phyloP scores from a whole-genome alignment of 257 asterid species.

The Echites panduratus region DNA sequence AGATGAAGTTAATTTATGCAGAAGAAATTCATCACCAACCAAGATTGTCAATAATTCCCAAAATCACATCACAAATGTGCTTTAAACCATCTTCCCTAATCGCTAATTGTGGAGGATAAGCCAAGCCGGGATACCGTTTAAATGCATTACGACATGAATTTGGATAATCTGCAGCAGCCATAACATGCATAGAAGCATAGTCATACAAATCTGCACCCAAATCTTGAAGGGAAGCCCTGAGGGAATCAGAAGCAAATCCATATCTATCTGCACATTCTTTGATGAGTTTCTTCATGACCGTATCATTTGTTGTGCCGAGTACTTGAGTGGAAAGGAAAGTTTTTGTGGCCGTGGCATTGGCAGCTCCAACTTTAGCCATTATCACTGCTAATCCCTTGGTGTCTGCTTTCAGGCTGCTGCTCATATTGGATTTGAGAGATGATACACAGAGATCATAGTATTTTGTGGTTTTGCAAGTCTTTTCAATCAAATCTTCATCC shows the following conservation, averaged over 20 bases:
- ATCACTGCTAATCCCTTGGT: constrained; percentile 60
- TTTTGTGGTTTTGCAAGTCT: constrained; percentile 63
- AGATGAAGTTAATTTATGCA: neutral
- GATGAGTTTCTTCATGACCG: constrained; percentile 37
- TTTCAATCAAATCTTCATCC: constrained; percentile 43
- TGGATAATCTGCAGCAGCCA: constrained; percentile 90
- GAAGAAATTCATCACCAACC: constrained; percentile 14
- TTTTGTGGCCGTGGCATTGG: constrained; percentile 67
- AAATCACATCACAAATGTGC: constrained; percentile 66
- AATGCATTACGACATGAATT: constrained; percentile 56
- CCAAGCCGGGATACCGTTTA: constrained; percentile 35
- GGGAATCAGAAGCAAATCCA: constrained; percentile 53
- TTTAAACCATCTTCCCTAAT: constrained; percentile 57
- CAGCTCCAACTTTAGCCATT: constrained; percentile 44
- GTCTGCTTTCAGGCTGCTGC: constrained; percentile 52
- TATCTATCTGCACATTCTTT: constrained; percentile 68
- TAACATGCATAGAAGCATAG: constrained; percentile 76
- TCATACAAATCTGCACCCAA: constrained; percentile 54
- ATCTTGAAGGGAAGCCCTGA: constrained; percentile 46
- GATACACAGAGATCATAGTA: constrained; percentile 72
- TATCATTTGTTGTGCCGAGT: constrained; percentile 23
- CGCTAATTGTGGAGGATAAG: constrained; percentile 58
- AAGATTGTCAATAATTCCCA: constrained; percentile 65
- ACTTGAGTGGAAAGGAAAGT: constrained; percentile 45
- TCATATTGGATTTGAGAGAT: constrained; percentile 53